phyloP scores from a whole-genome alignment of 225 moss, liverwort and hornwort species.

The Polytrichum formosum region DNA sequence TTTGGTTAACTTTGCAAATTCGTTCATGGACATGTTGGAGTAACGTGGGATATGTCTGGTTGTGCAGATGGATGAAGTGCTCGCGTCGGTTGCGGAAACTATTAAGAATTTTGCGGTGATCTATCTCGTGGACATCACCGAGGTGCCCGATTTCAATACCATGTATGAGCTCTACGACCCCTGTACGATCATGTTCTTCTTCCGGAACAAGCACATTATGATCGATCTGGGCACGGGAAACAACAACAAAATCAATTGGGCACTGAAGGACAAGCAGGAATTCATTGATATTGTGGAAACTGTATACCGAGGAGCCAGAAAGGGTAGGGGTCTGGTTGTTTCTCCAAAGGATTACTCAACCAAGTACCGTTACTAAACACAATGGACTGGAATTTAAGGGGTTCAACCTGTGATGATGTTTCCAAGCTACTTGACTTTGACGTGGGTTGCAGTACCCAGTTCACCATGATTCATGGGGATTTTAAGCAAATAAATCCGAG shows the following conservation, averaged over 20 bases:
- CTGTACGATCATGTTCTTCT: slow-evolving; percentile 99
- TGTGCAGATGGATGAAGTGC: slow-evolving; percentile 88
- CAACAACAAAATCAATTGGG: slow-evolving; percentile 99
- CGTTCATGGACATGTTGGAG: not conserved
- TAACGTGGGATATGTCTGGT: not conserved
- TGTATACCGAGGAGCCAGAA: slow-evolving; percentile 90
- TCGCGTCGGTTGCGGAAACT: slow-evolving; percentile 98
- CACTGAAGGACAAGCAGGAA: slow-evolving; percentile 98
- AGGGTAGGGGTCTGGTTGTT: slow-evolving; percentile 94
- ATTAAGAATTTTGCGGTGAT: slow-evolving; percentile 97
- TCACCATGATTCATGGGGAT: too few species aligned
- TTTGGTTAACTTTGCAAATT: not conserved
- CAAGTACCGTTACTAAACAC: slow-evolving; percentile 80
- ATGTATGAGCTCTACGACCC: slow-evolving; percentile 99
- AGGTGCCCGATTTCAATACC: slow-evolving; percentile 97
- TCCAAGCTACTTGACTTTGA: too few species aligned
- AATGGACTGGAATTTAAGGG: not conserved
- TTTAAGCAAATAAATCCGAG: not conserved
- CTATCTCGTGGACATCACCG: slow-evolving; percentile 86
- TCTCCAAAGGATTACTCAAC: slow-evolving; percentile 99
- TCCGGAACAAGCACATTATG: slow-evolving; percentile 99
- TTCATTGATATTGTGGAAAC: slow-evolving; percentile 98
- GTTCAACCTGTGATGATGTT: too few species aligned
- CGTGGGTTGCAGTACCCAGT: too few species aligned
- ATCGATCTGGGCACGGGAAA: slow-evolving; percentile 99